These are phyloP conservation scores for Penstemon newberryi DNA, from an alignment of 257 asterid genomes.

Conservation along the genomic window DNA sequence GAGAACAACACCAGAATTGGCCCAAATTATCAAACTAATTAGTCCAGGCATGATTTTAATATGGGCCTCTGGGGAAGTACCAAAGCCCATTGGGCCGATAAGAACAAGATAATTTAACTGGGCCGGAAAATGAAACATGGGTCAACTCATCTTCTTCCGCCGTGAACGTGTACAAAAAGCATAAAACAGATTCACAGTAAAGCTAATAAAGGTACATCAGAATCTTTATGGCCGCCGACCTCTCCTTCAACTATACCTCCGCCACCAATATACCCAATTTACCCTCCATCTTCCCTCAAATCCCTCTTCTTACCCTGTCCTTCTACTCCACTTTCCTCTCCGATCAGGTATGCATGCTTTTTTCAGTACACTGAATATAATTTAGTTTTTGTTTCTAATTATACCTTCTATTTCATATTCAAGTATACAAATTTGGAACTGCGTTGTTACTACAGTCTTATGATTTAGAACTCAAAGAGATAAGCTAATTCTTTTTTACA, in stretches of 20 bases:
- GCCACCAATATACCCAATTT: slow-evolving; percentile 28
- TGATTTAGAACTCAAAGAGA: no score
- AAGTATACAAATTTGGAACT: no score
- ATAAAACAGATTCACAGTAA: background rate
- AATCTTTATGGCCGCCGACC: slow-evolving; percentile 67
- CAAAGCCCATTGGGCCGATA: background rate
- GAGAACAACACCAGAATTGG: no score
- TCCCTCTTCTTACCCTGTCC: slow-evolving; percentile 13
- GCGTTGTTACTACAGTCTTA: no score
- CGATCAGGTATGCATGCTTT: slow-evolving; percentile 35
- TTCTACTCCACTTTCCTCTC: slow-evolving; percentile 30
- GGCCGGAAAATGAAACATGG: background rate
- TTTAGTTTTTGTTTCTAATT: no score
- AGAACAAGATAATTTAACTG: background rate
- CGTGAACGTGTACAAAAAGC: slow-evolving; percentile 8
- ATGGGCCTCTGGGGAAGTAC: background rate
- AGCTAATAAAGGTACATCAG: slow-evolving; percentile 30
- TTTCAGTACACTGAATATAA: background rate
- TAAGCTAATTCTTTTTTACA: no score
- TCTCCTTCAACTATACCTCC: slow-evolving; percentile 33
- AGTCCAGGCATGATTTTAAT: no score
- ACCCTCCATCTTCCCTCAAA: slow-evolving; percentile 24
- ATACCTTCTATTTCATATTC: no score
- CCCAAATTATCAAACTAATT: no score
- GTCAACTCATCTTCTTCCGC: background rate